phyloP scores from a whole-genome alignment of 352 stramenopile genomes.

The Stephanocyclus meneghinianus region DNA sequence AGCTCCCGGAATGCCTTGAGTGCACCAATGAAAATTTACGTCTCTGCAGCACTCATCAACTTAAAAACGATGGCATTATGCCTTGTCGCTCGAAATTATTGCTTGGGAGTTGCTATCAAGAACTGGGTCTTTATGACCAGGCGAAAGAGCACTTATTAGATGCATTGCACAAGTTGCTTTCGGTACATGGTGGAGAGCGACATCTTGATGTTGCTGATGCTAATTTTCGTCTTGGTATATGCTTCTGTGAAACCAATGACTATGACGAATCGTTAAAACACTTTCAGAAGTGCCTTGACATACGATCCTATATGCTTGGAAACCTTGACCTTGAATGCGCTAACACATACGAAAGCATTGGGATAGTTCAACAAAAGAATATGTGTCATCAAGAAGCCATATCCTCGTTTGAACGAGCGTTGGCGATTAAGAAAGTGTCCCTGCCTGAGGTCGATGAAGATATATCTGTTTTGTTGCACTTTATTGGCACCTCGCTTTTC shows the following conservation, averaged over 20 bases:
- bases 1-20: constrained; percentile 56
- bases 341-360: constrained; percentile 68
- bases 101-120: constrained; percentile 59
- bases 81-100: constrained; percentile 51
- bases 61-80: constrained; percentile 40
- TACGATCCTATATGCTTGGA: constrained; percentile 50
- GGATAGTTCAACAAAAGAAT: constrained; percentile 68
- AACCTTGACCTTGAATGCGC: constrained; percentile 60
- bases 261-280: constrained; percentile 56
- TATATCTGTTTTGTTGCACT: constrained; percentile 59
- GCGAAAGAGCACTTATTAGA: constrained; percentile 51
- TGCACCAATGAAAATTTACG: constrained; percentile 64
- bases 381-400: constrained; percentile 60
- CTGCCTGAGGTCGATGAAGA: constrained; percentile 56
- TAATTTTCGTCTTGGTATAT: constrained; percentile 66
- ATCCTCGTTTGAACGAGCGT: constrained; percentile 60
- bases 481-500: constrained; percentile 61
- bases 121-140: constrained; percentile 53
- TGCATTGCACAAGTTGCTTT: constrained; percentile 49
- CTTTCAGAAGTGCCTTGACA: constrained; percentile 58
- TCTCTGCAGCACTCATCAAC: constrained; percentile 32
- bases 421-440: constrained; percentile 63
- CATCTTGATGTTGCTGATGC: constrained; percentile 58
- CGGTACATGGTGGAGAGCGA: constrained; percentile 29
- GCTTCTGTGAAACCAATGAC: constrained; percentile 61